These are phyloP conservation scores for Sclerotinia sclerotiorum DNA, from an alignment of 2,329 filamentous ascomycete genomes.

Conservation along the genomic window DNA sequence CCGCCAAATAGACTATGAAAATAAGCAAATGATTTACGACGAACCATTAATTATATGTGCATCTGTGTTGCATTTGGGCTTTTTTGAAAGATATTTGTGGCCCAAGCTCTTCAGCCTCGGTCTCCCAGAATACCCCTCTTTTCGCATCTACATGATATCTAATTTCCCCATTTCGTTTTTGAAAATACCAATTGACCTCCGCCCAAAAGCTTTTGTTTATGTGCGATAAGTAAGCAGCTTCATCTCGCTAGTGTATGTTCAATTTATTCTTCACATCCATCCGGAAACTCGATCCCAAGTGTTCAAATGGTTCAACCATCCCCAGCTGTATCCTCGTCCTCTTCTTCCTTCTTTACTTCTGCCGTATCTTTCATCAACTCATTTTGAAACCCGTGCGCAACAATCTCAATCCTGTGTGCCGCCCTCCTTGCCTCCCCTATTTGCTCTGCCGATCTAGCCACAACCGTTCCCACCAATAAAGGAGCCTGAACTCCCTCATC, in stretches of 20 bases:
- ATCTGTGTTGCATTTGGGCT: constrained; percentile 16
- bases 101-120: constrained; percentile 6
- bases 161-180: constrained; percentile 3
- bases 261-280: background rate
- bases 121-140: background rate
- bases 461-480: constrained; percentile 55
- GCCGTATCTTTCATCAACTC: constrained; percentile 46
- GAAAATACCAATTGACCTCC: constrained; percentile 3
- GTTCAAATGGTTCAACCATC: constrained; percentile 14
- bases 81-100: constrained; percentile 6
- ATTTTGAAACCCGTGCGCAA: constrained; percentile 55
- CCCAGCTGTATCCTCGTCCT: constrained; percentile 4
- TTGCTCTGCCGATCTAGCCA: constrained; percentile 51
- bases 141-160: constrained; percentile 12
- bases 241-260: constrained; percentile 6
- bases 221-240: constrained; percentile 8
- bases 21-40: constrained; percentile 22
- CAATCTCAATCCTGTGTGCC: constrained; percentile 52
- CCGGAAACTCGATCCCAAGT: background rate
- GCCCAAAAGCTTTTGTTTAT: constrained; percentile 2
- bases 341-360: background rate
- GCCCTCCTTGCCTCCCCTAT: constrained; percentile 53
- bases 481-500: constrained; percentile 41
- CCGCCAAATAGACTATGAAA: constrained; percentile 24
- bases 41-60: constrained; percentile 10